Conservation (phyloP, 106 monocot species). For the Vanilla planifolia region DNA sequence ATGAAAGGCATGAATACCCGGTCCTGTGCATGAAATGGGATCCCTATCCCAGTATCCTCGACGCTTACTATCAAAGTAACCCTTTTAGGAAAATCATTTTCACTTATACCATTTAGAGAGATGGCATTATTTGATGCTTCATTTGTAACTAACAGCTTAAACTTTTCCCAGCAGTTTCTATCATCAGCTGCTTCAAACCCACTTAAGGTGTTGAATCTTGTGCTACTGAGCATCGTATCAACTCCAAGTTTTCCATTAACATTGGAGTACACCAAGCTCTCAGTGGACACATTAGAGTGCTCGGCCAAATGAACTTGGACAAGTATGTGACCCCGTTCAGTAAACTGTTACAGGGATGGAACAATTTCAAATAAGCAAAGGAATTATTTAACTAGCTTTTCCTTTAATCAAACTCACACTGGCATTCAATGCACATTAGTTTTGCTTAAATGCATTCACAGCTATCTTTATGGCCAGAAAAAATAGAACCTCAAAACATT, state of each 20-base stretch:
- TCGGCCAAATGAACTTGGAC: conserved; percentile 78
- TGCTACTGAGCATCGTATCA: background rate
- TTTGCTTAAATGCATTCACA: background rate
- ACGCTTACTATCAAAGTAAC: conserved; percentile 73
- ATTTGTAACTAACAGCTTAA: conserved; percentile 46
- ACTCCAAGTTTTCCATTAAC: conserved; percentile 28
- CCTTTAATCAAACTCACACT: background rate
- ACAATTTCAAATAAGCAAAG: background rate
- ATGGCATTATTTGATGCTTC: conserved; percentile 11
- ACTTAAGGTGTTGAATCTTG: conserved; percentile 59
- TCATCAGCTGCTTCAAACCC: conserved; percentile 79
- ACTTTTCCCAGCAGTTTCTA: conserved; percentile 76
- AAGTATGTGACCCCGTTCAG: conserved; percentile 91
- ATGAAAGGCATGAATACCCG: conserved; percentile 95
- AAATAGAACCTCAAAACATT: no score
- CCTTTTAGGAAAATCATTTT: conserved; percentile 17
- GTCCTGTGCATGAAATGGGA: conserved; percentile 80
- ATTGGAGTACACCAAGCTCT: conserved; percentile 13
- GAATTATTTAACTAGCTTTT: background rate
- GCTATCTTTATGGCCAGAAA: background rate
- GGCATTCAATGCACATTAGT: background rate
- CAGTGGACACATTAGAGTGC: conserved; percentile 22
- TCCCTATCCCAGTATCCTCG: conserved; percentile 93
- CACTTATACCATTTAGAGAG: conserved; percentile 17
- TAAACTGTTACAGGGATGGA: conserved; percentile 45